These are phyloP conservation scores for Fusarium graminum DNA, from an alignment of 2,329 filamentous ascomycete genomes.

Conservation along the genomic window DNA sequence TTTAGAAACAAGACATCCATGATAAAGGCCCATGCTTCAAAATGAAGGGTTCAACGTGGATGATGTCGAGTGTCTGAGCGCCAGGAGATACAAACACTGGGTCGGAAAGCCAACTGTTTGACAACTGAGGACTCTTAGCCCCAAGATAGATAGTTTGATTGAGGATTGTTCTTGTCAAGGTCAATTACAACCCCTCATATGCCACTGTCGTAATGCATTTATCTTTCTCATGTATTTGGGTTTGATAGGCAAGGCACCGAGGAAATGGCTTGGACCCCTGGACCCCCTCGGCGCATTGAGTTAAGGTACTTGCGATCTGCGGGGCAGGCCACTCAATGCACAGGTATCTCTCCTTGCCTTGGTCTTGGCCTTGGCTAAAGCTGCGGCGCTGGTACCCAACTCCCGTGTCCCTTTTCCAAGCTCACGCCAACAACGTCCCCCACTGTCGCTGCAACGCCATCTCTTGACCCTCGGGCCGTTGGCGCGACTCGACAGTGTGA, in stretches of 20 bases:
- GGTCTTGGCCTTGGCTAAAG: neutral
- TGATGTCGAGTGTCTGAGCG: slow-evolving; percentile 9
- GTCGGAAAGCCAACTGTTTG: slow-evolving; percentile 1
- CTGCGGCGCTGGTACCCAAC: slow-evolving; percentile 34
- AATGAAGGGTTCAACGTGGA: slow-evolving; percentile 32
- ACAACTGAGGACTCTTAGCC: neutral
- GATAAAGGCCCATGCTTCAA: slow-evolving; percentile 21
- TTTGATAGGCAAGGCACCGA: slow-evolving; percentile 36
- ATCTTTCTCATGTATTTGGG: slow-evolving; percentile 14
- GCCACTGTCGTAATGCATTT: slow-evolving; percentile 7
- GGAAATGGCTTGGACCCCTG: slow-evolving; percentile 39
- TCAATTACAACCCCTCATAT: slow-evolving; percentile 11
- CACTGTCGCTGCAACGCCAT: slow-evolving; percentile 39
- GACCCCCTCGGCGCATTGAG: slow-evolving; percentile 25
- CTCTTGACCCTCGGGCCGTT: slow-evolving; percentile 47
- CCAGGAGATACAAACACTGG: slow-evolving; percentile 1
- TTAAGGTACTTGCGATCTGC: slow-evolving; percentile 31
- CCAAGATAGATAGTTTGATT: neutral
- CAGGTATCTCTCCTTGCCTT: slow-evolving; percentile 29
- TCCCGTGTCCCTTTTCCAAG: slow-evolving; percentile 32
- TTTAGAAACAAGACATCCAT: slow-evolving; percentile 29
- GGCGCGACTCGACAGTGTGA: slow-evolving; percentile 47
- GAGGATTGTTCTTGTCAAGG: neutral
- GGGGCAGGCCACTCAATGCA: slow-evolving; percentile 23
- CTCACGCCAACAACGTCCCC: slow-evolving; percentile 39